These are phyloP conservation scores for Guadua angustifolia DNA, from an alignment of 176 grass and related monocot species.

Conservation along the genomic window DNA sequence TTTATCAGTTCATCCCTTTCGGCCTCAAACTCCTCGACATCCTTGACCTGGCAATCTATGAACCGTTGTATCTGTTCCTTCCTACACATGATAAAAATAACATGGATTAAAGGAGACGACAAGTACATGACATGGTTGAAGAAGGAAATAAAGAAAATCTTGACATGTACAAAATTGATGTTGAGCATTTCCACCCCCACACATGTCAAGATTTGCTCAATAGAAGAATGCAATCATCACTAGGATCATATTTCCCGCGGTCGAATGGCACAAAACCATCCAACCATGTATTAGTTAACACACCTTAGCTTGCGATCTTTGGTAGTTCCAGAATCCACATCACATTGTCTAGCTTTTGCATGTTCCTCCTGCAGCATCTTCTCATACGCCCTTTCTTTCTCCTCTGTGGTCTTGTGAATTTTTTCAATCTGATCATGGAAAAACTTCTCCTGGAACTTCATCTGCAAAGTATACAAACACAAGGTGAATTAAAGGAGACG, in stretches of 20 bases:
- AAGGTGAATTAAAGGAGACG: background rate
- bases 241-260: background rate
- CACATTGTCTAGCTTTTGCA: conserved; percentile 59
- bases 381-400: conserved; percentile 68
- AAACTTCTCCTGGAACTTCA: conserved; percentile 73
- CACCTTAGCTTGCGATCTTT: conserved; percentile 69
- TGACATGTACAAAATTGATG: too few relatives aligned
- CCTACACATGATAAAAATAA: conserved; percentile 40
- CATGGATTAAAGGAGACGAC: background rate
- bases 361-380: conserved; percentile 63
- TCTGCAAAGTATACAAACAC: conserved; percentile 55
- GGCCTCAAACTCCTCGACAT: conserved; percentile 55
- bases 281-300: background rate
- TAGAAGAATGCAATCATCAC: background rate
- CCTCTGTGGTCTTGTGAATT: conserved; percentile 64
- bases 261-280: background rate
- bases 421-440: conserved; percentile 73
- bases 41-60: conserved; percentile 69
- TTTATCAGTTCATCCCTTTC: conserved; percentile 61
- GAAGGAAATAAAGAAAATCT: background rate
- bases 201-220: background rate
- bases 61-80: conserved; percentile 65
- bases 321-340: conserved; percentile 55
- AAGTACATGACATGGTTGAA: background rate
- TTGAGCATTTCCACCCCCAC: background rate